These are phyloP conservation scores for Colletotrichum plurivorum DNA, from an alignment of 2,329 filamentous ascomycete species.

Conservation along the genomic window DNA sequence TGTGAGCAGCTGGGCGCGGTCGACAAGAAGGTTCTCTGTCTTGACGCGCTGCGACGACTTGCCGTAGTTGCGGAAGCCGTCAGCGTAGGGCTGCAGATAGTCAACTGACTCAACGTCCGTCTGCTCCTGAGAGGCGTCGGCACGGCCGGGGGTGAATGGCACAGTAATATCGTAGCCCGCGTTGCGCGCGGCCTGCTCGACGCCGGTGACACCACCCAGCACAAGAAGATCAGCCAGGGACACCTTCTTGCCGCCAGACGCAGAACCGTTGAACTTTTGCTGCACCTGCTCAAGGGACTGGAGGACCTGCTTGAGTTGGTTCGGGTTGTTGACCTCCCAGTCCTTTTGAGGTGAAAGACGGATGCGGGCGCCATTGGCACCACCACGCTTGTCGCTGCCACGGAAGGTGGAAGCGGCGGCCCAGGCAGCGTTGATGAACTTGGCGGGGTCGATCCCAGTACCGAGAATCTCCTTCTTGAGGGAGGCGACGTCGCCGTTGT, in stretches of 20 bases:
- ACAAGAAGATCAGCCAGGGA: slow-evolving; percentile 85
- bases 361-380: slow-evolving; percentile 85
- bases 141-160: slow-evolving; percentile 81
- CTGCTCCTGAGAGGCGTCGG: slow-evolving; percentile 79
- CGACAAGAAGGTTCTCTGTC: slow-evolving; percentile 79
- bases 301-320: slow-evolving; percentile 74
- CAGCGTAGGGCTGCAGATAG: slow-evolving; percentile 76
- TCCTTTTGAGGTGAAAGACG: slow-evolving; percentile 79
- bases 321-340: slow-evolving; percentile 83
- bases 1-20: slow-evolving; percentile 79
- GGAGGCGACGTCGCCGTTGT: slow-evolving; percentile 72
- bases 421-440: slow-evolving; percentile 78
- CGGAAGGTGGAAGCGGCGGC: slow-evolving; percentile 81
- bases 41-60: slow-evolving; percentile 71
- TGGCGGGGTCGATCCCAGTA: slow-evolving; percentile 69
- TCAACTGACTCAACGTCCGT: slow-evolving; percentile 76
- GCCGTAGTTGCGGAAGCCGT: slow-evolving; percentile 87
- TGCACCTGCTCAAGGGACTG: slow-evolving; percentile 74
- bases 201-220: slow-evolving; percentile 76
- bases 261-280: slow-evolving; percentile 71
- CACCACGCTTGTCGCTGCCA: slow-evolving; percentile 83
- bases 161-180: slow-evolving; percentile 67
- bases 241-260: slow-evolving; percentile 72
- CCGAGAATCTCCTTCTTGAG: slow-evolving; percentile 79
- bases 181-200: slow-evolving; percentile 78